These are phyloP conservation scores for Colletotrichum filicis DNA, from an alignment of 2,329 filamentous ascomycete species.

Conservation along the genomic window DNA sequence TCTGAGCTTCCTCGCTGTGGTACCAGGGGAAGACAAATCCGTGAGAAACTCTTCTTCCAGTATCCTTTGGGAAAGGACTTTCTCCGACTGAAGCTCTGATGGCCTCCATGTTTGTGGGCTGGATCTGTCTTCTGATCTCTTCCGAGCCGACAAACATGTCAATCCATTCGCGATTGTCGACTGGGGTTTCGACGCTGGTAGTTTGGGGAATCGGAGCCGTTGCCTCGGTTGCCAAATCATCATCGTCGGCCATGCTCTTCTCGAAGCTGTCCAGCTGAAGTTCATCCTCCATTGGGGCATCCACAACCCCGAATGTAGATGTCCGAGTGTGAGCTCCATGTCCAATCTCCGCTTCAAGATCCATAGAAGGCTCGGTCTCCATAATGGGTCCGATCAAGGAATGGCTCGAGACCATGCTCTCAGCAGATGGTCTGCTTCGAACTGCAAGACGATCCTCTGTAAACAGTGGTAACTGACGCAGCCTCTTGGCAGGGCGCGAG, in stretches of 20 bases:
- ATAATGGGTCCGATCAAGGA: background rate
- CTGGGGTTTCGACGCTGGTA: no score
- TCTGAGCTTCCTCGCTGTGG: background rate
- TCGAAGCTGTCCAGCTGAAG: background rate
- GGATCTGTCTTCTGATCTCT: background rate
- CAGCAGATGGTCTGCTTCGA: background rate
- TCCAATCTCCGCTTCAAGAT: background rate
- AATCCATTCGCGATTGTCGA: background rate
- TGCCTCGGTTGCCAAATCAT: background rate
- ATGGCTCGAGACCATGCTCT: background rate
- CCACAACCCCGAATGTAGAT: background rate
- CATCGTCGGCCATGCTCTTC: background rate
- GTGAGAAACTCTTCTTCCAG: constrained; percentile 1
- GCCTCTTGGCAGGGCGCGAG: background rate
- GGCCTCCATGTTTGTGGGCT: background rate
- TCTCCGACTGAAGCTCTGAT: background rate
- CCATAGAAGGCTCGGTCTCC: background rate
- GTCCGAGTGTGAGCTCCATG: background rate
- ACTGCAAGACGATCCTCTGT: background rate
- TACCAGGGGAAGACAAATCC: constrained; percentile 11
- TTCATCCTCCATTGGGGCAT: background rate
- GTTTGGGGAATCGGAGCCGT: background rate
- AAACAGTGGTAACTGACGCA: background rate
- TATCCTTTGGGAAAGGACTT: constrained; percentile 13
- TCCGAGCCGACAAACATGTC: background rate